Evolutionary conservation across 306 rosid species (phyloP).

Genomic region (Quercus alba): DNA sequence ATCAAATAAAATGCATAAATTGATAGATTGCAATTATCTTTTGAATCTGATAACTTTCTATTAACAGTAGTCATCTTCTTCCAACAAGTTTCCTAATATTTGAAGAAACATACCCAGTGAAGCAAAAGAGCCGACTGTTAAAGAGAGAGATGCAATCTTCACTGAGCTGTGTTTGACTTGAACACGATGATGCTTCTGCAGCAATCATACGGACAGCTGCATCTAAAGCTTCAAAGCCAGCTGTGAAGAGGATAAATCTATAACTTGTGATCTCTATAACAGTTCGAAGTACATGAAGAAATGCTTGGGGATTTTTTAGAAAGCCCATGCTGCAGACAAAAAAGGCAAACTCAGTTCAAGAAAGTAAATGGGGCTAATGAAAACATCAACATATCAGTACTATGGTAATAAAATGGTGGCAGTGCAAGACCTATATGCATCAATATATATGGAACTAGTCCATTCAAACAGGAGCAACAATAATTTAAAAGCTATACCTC

Average conservation of each 20-base stretch:
- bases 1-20: neutral
- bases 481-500: too few species aligned
- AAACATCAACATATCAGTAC: neutral
- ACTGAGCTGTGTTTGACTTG: slow-evolving; percentile 29
- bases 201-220: slow-evolving; percentile 33
- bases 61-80: neutral
- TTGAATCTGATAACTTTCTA: neutral
- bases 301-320: slow-evolving; percentile 51
- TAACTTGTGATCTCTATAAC: slow-evolving; percentile 52
- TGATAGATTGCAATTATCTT: neutral
- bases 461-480: too few species aligned
- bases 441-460: too few species aligned
- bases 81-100: neutral
- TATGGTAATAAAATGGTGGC: neutral
- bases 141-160: slow-evolving; percentile 55
- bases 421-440: too few species aligned
- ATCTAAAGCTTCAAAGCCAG: slow-evolving; percentile 67
- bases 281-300: slow-evolving; percentile 52
- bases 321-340: slow-evolving; percentile 75
- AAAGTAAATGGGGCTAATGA: neutral
- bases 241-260: slow-evolving; percentile 70
- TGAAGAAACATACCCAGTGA: slow-evolving; percentile 43
- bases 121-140: slow-evolving; percentile 50
- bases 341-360: slow-evolving; percentile 16
- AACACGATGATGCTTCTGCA: slow-evolving; percentile 31